A percentile compares a stretch with the other conserved stretches of the same genome.
These are phyloP conservation scores for Arthrobotrys entomopaga DNA, from an alignment of 2,329 filamentous ascomycete genomes.

Conservation along the genomic window DNA sequence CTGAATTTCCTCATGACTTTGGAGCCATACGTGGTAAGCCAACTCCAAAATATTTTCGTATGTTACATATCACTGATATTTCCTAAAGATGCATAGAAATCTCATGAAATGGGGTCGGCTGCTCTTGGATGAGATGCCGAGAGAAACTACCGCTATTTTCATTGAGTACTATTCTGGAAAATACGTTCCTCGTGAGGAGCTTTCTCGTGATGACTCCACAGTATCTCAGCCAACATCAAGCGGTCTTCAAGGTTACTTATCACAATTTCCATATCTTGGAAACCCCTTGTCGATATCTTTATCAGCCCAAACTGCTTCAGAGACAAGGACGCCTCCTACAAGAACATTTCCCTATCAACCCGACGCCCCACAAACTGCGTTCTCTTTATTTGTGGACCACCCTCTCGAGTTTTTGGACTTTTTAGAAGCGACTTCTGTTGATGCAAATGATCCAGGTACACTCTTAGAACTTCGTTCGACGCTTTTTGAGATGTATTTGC, in stretches of 20 bases:
- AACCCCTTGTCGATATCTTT: constrained; percentile 26
- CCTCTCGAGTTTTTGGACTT: constrained; percentile 91
- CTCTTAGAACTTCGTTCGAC: constrained; percentile 85
- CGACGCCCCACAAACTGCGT: constrained; percentile 86
- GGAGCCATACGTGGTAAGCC: constrained; percentile 76
- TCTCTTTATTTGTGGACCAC: constrained; percentile 96
- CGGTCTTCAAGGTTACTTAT: constrained; percentile 41
- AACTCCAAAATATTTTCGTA: neutral
- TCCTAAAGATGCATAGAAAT: constrained; percentile 66
- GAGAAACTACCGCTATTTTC: constrained; percentile 84
- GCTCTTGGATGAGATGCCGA: constrained; percentile 84
- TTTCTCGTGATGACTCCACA: constrained; percentile 15
- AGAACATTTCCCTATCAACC: constrained; percentile 73
- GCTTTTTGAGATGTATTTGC: constrained; percentile 96
- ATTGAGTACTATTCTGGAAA: constrained; percentile 93
- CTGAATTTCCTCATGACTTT: constrained; percentile 90
- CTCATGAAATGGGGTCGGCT: constrained; percentile 96
- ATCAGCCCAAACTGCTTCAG: neutral
- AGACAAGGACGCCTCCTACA: neutral
- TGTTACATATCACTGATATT: neutral
- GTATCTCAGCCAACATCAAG: constrained; percentile 12
- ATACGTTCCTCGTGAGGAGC: constrained; percentile 66
- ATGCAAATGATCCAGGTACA: constrained; percentile 64
- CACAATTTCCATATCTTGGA: constrained; percentile 34
- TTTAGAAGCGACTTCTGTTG: constrained; percentile 83